A percentile compares a stretch with the other conserved stretches of the same genome.
Conservation (phyloP, 306 rosid species). For the Corylus heterophylla region DNA sequence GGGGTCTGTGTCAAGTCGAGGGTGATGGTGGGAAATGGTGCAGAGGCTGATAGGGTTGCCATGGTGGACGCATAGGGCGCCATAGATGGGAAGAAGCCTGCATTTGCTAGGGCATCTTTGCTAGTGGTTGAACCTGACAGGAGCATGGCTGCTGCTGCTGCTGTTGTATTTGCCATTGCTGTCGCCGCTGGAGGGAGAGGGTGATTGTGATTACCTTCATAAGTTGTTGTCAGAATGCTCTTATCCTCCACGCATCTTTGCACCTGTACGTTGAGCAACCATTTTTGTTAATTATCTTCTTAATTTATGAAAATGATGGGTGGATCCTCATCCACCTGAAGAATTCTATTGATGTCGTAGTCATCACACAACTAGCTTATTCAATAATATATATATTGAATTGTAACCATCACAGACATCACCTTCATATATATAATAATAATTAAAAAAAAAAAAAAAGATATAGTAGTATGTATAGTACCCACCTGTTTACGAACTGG, state of each 20-base stretch:
- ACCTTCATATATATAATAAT: background rate
- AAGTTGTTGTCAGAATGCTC: constrained; percentile 51
- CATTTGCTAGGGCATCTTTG: constrained; percentile 29
- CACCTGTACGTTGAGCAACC: constrained; percentile 34
- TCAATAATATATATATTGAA: no score
- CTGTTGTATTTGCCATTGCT: constrained; percentile 50
- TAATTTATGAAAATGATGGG: background rate
- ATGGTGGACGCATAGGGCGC: constrained; percentile 36
- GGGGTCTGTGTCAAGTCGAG: constrained; percentile 50
- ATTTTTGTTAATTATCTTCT: background rate
- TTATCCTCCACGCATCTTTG: constrained; percentile 65
- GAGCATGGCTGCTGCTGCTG: constrained; percentile 57
- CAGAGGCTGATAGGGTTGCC: constrained; percentile 53
- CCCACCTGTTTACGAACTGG: constrained; percentile 62
- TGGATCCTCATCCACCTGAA: background rate
- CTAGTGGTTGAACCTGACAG: constrained; percentile 39
- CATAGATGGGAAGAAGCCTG: constrained; percentile 30
- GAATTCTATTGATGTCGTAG: background rate
- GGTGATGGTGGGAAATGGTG: constrained; percentile 51
- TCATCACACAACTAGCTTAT: background rate
- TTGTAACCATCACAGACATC: background rate
- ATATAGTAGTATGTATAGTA: no score
- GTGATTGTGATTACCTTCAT: constrained; percentile 71
- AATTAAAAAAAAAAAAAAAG: background rate
- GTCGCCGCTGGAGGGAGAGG: constrained; percentile 54